Evolutionary conservation across 257 asterid genomes (phyloP).

Genomic region (Ilex aquifolium): DNA sequence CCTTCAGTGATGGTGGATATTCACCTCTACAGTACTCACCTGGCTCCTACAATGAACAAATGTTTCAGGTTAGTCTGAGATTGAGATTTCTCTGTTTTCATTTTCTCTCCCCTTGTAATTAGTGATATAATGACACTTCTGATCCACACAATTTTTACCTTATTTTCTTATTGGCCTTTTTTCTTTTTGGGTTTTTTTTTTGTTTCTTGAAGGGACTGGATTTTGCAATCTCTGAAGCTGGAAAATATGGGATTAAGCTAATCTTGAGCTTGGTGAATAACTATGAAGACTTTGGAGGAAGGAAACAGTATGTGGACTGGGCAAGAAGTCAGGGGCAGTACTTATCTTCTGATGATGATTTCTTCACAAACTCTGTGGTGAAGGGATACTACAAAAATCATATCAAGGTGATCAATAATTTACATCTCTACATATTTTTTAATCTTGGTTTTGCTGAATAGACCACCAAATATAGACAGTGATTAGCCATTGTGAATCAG

Average conservation of each 20-base stretch:
- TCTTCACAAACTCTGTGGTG: slow-evolving; percentile 44
- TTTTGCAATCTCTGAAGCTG: slow-evolving; percentile 56
- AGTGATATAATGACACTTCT: too few relatives aligned
- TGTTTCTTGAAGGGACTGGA: slow-evolving; percentile 43
- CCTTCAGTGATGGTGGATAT: slow-evolving; percentile 58
- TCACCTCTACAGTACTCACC: slow-evolving; percentile 55
- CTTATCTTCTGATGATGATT: slow-evolving; percentile 48
- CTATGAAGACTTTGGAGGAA: slow-evolving; percentile 53
- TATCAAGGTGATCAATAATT: slow-evolving; percentile 37
- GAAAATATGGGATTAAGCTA: slow-evolving; percentile 50
- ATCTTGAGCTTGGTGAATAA: slow-evolving; percentile 60
- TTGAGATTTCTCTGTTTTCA: neutral
- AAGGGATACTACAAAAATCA: slow-evolving; percentile 50
- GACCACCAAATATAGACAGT: too few relatives aligned
- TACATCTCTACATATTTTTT: neutral
- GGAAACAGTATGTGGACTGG: slow-evolving; percentile 61
- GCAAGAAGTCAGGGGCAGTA: slow-evolving; percentile 41
- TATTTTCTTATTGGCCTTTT: too few relatives aligned
- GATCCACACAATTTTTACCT: too few relatives aligned
- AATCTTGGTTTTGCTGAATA: neutral
- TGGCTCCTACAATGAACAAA: slow-evolving; percentile 43
- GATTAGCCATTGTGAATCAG: too few relatives aligned
- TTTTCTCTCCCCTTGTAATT: too few relatives aligned
- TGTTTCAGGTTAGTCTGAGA: slow-evolving; percentile 44
- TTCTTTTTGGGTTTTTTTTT: too few relatives aligned